phyloP scores from a whole-genome alignment of 257 asterid genomes.

The Solanum raphanifolium region DNA sequence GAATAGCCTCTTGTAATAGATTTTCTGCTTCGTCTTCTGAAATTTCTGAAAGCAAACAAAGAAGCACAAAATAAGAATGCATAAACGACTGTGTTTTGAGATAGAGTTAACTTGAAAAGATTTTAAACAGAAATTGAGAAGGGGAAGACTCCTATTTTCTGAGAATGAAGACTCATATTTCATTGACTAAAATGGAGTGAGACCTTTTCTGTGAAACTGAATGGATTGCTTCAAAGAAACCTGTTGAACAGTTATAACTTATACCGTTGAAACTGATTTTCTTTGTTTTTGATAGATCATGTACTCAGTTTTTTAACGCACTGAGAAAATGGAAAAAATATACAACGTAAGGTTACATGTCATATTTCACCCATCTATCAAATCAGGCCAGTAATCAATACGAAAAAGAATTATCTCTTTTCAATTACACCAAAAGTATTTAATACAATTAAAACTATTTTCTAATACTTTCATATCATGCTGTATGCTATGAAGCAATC shows the following conservation, averaged over 20 bases:
- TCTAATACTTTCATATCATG: background rate
- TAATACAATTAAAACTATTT: background rate
- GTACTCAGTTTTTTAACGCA: background rate
- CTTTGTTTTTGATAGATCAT: background rate
- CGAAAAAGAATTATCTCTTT: background rate
- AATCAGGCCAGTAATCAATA: background rate
- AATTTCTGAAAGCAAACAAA: conserved; percentile 46
- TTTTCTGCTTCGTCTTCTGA: conserved; percentile 99
- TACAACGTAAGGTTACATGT: background rate
- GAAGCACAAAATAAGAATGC: background rate
- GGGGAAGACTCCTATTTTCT: background rate
- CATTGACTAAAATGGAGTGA: background rate
- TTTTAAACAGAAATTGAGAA: background rate
- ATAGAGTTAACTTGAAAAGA: background rate
- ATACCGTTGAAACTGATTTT: background rate
- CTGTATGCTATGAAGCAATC: background rate
- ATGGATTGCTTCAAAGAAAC: background rate
- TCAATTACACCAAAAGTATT: background rate
- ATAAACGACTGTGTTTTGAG: background rate
- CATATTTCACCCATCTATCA: background rate
- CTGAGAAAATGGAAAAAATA: background rate
- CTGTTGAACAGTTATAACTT: background rate
- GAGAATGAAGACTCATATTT: background rate
- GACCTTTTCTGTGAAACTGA: background rate
- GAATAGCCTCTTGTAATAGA: conserved; percentile 91